Evolutionary conservation across 2,329 filamentous ascomycete species (phyloP).

Genomic region (Ophiobolus disseminans): DNA sequence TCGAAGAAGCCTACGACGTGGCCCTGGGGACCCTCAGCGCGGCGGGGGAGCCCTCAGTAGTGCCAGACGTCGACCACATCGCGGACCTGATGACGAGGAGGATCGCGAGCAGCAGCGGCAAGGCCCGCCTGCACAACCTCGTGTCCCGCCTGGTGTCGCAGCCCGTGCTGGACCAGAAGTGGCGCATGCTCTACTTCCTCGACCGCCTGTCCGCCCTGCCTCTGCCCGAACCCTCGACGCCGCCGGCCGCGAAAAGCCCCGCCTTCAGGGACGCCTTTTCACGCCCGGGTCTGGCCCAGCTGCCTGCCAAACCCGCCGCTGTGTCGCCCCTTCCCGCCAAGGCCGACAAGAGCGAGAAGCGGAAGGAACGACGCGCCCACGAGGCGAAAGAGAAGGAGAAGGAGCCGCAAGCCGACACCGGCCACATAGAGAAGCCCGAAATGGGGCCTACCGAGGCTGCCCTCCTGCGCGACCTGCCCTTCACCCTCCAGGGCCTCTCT

Average conservation of each 20-base stretch:
- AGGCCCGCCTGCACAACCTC: slow-evolving; percentile 83
- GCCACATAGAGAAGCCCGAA: slow-evolving; percentile 13
- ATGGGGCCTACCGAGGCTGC: slow-evolving; percentile 53
- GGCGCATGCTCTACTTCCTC: slow-evolving; percentile 92
- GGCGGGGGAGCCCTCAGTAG: slow-evolving; percentile 60
- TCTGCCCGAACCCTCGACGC: slow-evolving; percentile 34
- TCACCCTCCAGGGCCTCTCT: slow-evolving; percentile 89
- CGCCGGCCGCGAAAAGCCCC: slow-evolving; percentile 29
- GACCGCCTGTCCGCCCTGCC: slow-evolving; percentile 76
- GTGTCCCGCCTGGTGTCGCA: slow-evolving; percentile 89
- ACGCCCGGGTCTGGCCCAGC: slow-evolving; percentile 52
- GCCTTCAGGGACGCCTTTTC: slow-evolving; percentile 58
- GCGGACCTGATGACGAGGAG: slow-evolving; percentile 91
- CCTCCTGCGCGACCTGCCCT: slow-evolving; percentile 75
- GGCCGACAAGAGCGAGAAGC: slow-evolving; percentile 33
- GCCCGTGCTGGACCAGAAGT: slow-evolving; percentile 92
- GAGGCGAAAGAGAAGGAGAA: slow-evolving; percentile 30
- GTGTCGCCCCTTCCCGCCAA: slow-evolving; percentile 29
- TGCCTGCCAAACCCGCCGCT: slow-evolving; percentile 46
- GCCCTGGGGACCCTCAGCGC: slow-evolving; percentile 56
- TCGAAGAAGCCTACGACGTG: slow-evolving; percentile 66
- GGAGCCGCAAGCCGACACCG: slow-evolving; percentile 29
- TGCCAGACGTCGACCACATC: slow-evolving; percentile 85
- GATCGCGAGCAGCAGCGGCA: slow-evolving; percentile 48
- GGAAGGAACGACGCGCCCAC: slow-evolving; percentile 33